phyloP scores from a whole-genome alignment of 768 basidiomycete species.

The Pulveroboletus ravenelii region DNA sequence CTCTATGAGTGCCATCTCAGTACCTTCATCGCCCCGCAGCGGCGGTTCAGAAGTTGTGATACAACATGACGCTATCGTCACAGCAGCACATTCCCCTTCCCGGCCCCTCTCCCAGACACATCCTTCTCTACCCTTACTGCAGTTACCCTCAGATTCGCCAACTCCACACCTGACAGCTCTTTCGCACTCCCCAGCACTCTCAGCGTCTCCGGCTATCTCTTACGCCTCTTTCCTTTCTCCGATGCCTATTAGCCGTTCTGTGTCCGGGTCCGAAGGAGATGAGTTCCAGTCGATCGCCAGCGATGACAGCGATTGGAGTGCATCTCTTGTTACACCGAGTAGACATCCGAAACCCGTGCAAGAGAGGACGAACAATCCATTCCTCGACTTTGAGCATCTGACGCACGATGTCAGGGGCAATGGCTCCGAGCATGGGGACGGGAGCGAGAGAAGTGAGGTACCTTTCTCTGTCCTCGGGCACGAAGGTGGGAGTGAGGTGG shows the following conservation, averaged over 20 bases:
- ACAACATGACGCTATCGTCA: neutral
- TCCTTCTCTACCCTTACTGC: slow-evolving; percentile 10
- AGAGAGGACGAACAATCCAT: slow-evolving; percentile 17
- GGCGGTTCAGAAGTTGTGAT: slow-evolving; percentile 13
- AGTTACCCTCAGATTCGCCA: slow-evolving; percentile 2
- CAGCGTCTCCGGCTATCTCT: slow-evolving; percentile 17
- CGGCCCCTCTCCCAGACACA: neutral
- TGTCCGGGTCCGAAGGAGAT: slow-evolving; percentile 21
- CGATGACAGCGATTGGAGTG: slow-evolving; percentile 13
- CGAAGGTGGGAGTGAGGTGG: slow-evolving; percentile 16
- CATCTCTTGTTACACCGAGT: neutral
- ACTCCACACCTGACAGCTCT: neutral
- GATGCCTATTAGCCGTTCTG: slow-evolving; percentile 11
- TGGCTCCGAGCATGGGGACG: slow-evolving; percentile 2
- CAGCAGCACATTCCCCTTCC: neutral
- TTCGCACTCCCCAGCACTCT: slow-evolving; percentile 3
- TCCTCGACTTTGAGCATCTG: slow-evolving; percentile 21
- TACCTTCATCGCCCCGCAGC: slow-evolving; percentile 21
- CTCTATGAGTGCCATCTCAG: slow-evolving; percentile 21
- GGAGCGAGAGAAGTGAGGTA: slow-evolving; percentile 20
- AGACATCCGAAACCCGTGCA: neutral
- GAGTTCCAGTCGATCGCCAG: slow-evolving; percentile 26
- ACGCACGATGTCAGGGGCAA: neutral
- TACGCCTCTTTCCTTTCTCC: slow-evolving; percentile 26
- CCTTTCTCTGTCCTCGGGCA: slow-evolving; percentile 9